These are phyloP conservation scores for Yamadazyma takamatsuzukensis DNA, from an alignment of 805 yeast species.

Conservation along the genomic window DNA sequence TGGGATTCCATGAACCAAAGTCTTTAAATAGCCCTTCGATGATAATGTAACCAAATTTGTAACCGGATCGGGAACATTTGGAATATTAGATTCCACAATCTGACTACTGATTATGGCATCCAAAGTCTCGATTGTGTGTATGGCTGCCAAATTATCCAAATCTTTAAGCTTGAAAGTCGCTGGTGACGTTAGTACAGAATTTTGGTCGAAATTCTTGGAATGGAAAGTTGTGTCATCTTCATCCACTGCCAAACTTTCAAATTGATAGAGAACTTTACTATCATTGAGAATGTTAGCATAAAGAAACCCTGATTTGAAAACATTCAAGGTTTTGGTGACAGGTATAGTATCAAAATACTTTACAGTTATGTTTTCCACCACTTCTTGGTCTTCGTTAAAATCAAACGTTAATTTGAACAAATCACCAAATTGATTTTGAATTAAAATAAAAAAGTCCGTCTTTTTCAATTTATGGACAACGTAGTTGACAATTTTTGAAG, in stretches of 20 bases:
- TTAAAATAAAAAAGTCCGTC: slow-evolving; percentile 60
- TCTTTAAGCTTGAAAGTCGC: too few species aligned
- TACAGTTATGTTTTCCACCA: too few species aligned
- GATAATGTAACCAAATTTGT: slow-evolving; percentile 25
- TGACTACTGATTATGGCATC: slow-evolving; percentile 47
- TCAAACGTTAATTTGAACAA: slow-evolving; percentile 57
- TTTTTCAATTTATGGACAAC: slow-evolving; percentile 64
- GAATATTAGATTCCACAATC: slow-evolving; percentile 14
- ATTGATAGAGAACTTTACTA: slow-evolving; percentile 66
- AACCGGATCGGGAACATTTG: slow-evolving; percentile 12
- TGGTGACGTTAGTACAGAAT: too few species aligned
- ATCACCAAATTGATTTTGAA: slow-evolving; percentile 75
- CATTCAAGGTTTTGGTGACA: slow-evolving; percentile 47
- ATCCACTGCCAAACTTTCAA: slow-evolving; percentile 60
- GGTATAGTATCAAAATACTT: slow-evolving; percentile 79
- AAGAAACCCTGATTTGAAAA: slow-evolving; percentile 73
- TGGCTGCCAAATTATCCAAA: slow-evolving; percentile 56
- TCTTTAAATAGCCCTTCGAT: slow-evolving; percentile 45
- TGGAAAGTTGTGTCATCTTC: slow-evolving; percentile 25
- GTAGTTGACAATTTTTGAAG: slow-evolving; percentile 48
- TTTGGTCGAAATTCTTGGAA: slow-evolving; percentile 7
- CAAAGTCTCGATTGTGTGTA: slow-evolving; percentile 45
- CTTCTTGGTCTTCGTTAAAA: slow-evolving; percentile 42
- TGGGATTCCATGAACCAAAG: slow-evolving; percentile 55
- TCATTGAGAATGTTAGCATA: slow-evolving; percentile 63